Percentiles rank a stretch among this genome's conserved stretches.
These are phyloP conservation scores for Fraxinus latifolia DNA, from an alignment of 305 asterid species.

Conservation along the genomic window DNA sequence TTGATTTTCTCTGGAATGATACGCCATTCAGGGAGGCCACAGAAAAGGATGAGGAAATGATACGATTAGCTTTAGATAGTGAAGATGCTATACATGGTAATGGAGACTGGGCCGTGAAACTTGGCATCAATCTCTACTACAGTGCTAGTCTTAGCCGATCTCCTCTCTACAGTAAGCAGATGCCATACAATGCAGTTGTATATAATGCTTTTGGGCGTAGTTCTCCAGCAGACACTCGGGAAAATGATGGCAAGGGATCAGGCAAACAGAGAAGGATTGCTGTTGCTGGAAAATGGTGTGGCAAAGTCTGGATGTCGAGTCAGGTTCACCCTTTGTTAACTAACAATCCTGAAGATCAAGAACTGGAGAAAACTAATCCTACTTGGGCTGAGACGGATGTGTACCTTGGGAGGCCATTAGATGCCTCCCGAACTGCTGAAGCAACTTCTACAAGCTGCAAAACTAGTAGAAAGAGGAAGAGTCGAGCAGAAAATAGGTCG, in stretches of 20 bases:
- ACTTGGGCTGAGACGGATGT: slow-evolving; percentile 32
- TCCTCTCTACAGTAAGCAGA: slow-evolving; percentile 90
- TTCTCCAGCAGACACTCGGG: slow-evolving; percentile 39
- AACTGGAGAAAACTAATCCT: slow-evolving; percentile 28
- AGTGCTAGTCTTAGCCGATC: slow-evolving; percentile 95
- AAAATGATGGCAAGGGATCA: slow-evolving; percentile 38
- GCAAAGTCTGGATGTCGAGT: slow-evolving; percentile 94
- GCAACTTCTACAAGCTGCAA: slow-evolving; percentile 29
- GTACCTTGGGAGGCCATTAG: slow-evolving; percentile 44
- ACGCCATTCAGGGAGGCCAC: slow-evolving; percentile 61
- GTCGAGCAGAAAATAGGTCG: slow-evolving; percentile 37
- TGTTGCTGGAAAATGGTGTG: slow-evolving; percentile 99
- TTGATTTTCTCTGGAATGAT: slow-evolving; percentile 50
- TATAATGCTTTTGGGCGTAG: slow-evolving; percentile 82
- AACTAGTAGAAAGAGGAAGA: slow-evolving; percentile 49
- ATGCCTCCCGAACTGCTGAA: slow-evolving; percentile 30
- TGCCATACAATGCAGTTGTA: slow-evolving; percentile 76
- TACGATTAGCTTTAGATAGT: slow-evolving; percentile 67
- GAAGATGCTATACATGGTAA: slow-evolving; percentile 86
- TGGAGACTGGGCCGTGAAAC: slow-evolving; percentile 96
- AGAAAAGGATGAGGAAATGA: slow-evolving; percentile 61
- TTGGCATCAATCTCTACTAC: slow-evolving; percentile 88
- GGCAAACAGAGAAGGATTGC: slow-evolving; percentile 68
- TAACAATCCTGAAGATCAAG: slow-evolving; percentile 43
- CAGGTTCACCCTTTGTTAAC: slow-evolving; percentile 83